A percentile compares a stretch with the other conserved stretches of the same genome.
Conservation (phyloP, 1,284 basidiomycete genomes). For the Neonothopanus nambi region DNA sequence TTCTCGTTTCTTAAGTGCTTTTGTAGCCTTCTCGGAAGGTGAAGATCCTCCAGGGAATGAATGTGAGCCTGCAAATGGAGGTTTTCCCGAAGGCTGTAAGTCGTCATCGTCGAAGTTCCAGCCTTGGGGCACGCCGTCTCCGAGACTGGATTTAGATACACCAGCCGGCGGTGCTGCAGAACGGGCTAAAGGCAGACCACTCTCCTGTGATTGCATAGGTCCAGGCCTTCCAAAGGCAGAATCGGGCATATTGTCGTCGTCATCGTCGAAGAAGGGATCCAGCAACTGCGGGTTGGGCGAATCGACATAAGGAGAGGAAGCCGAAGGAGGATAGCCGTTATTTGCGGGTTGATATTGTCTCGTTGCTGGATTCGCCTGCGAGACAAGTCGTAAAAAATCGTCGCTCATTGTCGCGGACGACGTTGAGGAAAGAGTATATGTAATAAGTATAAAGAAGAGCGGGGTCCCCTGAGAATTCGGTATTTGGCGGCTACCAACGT, state of each 20-base stretch:
- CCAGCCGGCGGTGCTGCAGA: constrained; percentile 65
- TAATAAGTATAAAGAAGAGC: background rate
- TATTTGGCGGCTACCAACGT: no score
- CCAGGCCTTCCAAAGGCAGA: constrained; percentile 59
- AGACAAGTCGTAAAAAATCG: constrained; percentile 74
- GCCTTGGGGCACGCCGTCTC: constrained; percentile 53
- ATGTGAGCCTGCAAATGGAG: constrained; percentile 43
- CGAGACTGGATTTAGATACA: constrained; percentile 44
- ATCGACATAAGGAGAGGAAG: constrained; percentile 29
- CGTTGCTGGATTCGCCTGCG: constrained; percentile 69
- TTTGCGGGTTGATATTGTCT: constrained; percentile 56
- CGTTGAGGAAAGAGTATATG: constrained; percentile 9
- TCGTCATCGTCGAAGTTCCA: constrained; percentile 75
- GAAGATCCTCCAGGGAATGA: constrained; percentile 36
- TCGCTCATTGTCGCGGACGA: constrained; percentile 52
- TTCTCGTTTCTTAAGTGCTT: constrained; percentile 35
- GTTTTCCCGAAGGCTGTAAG: constrained; percentile 36
- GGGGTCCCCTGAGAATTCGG: background rate
- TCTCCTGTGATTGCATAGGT: constrained; percentile 71
- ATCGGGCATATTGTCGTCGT: constrained; percentile 66
- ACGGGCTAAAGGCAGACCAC: constrained; percentile 59
- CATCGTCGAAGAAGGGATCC: constrained; percentile 84
- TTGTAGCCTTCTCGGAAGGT: constrained; percentile 21
- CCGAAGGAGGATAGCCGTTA: constrained; percentile 57
- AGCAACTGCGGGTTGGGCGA: constrained; percentile 44